Evolutionary conservation across 495 filamentous ascomycete species (phyloP), one percentile per base, ranked within the genome.

Genomic region (Podospora anserina): DNA sequence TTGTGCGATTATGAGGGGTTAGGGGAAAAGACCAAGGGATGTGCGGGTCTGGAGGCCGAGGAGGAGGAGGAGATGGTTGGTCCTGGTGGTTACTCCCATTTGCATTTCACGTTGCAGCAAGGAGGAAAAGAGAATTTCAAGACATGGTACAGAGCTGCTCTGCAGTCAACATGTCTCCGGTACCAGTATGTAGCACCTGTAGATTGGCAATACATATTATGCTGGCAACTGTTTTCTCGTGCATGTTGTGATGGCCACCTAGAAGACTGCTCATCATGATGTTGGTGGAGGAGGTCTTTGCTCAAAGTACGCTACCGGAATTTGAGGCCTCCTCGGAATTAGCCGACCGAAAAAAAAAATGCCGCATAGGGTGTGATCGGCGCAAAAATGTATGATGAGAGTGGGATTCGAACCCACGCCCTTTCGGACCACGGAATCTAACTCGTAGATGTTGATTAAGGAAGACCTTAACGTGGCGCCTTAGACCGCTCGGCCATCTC

Each of bases 321-420:
- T 49, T 32, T 23, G 23, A 23, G 23, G 23, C 23, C 23, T 23
- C 23, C 23, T 23, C 1, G 23, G 23, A 23, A 23, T 39, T 11
- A 49, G 13, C 39, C 39, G 39, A 49, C 23, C 1, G 34, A 49
- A 3, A 5, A 49, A 49, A 49, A 49, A 49, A 16, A 49, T 16
- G 5, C 7, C 11, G 39, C 39, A 3, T 49, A 2, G 9, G 2
- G 39, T 13, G 0, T 23, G 39, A 49, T 49, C 39, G 39, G 1
- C 15, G 39, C 5, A 59, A 61, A 61, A 61, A 11, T 18, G 16
- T 68, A 62, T 76, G 75, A 76, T 68, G 69, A 78, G 73, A 77
- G 75, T 78, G 73, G 74, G 76, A 77, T 77, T 78, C 76, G 73
- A 76, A 78, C 76, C 74, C 75, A 74, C 76, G 75, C 75, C 74